Base-by-base conservation (phyloP, 2,329 filamentous ascomycete species). In the Botrytis porri region DNA sequence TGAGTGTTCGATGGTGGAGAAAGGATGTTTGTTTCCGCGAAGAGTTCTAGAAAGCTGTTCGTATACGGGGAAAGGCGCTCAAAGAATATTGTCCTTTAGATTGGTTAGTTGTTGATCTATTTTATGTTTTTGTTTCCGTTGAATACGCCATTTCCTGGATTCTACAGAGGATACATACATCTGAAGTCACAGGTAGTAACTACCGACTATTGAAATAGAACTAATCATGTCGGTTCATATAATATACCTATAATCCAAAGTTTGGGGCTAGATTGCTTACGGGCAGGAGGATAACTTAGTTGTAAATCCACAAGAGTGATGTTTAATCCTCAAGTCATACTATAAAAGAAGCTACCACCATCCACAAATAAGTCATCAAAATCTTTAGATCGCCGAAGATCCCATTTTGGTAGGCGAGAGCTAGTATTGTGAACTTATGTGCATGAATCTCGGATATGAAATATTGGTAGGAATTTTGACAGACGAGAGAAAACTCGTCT, bases 51-150 rank as follows among this genome's bases (percentile, higher is more conserved):
- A 12, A 6, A n/a, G 10, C 4, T 51, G 4, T 2, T 6, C 1
- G 48, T 3, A n/a, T 14, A n/a, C 1, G 4, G 10, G 12, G 22
- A n/a, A 22, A 48, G 8, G 3, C 45, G 4, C 20, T 3, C 1
- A 4, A 14, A 51, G 1, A n/a, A 51, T 1, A 12, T 51, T n/a
- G 18, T 51, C 1, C 0, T 3, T n/a, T 1, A n/a, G 1, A 51
- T n/a, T 14, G 10, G 9, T 51, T 4, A 25, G 4, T 3, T 14
- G 1, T n/a, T 25, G 16, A 16, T 14, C 2, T 16, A 2, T 54
- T 16, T n/a, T 4, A n/a, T 3, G 7, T 7, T 16, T 7, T 0
- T 6, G 1, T 16, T 16, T 3, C 16, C 25, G 22, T 22, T 14
- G 25, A 54, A 4, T n/a, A 8, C 12, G 5, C 14, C 25, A 29